These are phyloP conservation scores for Wallemia mellicola DNA, from an alignment of 1,284 basidiomycete genomes.

Conservation along the genomic window DNA sequence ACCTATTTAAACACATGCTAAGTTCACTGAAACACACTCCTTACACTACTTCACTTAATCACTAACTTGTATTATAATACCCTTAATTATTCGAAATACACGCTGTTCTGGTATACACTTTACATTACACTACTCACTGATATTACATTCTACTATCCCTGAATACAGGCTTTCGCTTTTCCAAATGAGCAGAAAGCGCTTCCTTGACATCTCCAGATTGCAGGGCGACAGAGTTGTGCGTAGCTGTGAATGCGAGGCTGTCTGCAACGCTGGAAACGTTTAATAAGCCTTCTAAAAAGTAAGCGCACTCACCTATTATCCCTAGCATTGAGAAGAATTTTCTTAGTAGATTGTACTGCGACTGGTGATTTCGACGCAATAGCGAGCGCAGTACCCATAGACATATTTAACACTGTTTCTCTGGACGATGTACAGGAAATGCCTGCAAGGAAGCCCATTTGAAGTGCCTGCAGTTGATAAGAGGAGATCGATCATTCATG, in stretches of 20 bases:
- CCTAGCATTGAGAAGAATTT: constrained; percentile 22
- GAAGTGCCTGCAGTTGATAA: constrained; percentile 19
- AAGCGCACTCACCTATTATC: not conserved
- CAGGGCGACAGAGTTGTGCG: not conserved
- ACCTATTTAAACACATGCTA: too few species aligned
- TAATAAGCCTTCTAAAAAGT: not conserved
- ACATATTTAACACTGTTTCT: constrained; percentile 21
- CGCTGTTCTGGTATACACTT: not conserved
- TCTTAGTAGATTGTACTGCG: constrained; percentile 53
- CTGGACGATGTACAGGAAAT: constrained; percentile 14
- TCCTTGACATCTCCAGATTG: not conserved
- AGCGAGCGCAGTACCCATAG: constrained; percentile 30
- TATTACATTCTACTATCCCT: not conserved
- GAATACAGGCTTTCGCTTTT: not conserved
- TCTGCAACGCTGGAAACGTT: not conserved
- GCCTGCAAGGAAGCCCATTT: constrained; percentile 44
- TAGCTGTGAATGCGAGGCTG: not conserved
- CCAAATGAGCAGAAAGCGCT: not conserved
- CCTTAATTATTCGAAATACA: too few species aligned
- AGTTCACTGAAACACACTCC: too few species aligned
- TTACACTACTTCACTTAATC: too few species aligned
- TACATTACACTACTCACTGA: not conserved
- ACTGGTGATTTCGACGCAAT: constrained; percentile 56
- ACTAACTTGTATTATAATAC: too few species aligned
- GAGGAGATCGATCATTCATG: not conserved